These are phyloP conservation scores for Hericium erinaceus DNA, from an alignment of 768 basidiomycete species.

Conservation along the genomic window DNA sequence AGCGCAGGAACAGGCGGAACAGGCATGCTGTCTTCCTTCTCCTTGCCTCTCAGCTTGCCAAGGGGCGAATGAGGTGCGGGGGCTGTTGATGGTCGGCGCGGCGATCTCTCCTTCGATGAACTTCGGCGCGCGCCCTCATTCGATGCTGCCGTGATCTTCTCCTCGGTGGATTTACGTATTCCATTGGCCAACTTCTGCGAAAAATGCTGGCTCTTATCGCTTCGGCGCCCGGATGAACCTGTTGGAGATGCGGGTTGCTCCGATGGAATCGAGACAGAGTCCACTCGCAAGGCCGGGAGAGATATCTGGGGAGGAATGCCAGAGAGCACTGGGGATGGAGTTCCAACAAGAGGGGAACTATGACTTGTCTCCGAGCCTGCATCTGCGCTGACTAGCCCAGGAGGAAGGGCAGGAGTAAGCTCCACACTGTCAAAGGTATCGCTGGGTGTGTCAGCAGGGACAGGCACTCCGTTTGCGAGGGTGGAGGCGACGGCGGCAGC, in stretches of 20 bases:
- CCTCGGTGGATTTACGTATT: background rate
- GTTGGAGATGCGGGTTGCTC: background rate
- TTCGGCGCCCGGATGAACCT: background rate
- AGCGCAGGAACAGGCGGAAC: constrained; percentile 20
- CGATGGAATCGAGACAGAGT: background rate
- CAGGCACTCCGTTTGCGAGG: background rate
- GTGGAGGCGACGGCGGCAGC: constrained; percentile 12
- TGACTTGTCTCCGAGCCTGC: background rate
- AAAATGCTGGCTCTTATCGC: background rate
- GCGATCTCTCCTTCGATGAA: constrained; percentile 12
- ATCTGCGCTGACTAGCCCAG: background rate
- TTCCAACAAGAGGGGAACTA: background rate
- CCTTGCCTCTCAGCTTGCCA: background rate
- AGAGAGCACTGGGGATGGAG: background rate
- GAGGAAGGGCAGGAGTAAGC: background rate
- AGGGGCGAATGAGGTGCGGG: constrained; percentile 12
- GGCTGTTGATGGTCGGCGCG: constrained; percentile 5
- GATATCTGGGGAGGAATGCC: background rate
- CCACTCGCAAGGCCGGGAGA: background rate
- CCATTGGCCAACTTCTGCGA: background rate
- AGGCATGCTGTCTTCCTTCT: constrained; percentile 18
- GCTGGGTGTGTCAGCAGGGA: background rate
- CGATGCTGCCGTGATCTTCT: background rate
- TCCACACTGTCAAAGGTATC: background rate
- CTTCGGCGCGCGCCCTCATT: background rate